These are phyloP conservation scores for Leishmania tropica DNA, from an alignment of 208 protist genomes.

Conservation along the genomic window DNA sequence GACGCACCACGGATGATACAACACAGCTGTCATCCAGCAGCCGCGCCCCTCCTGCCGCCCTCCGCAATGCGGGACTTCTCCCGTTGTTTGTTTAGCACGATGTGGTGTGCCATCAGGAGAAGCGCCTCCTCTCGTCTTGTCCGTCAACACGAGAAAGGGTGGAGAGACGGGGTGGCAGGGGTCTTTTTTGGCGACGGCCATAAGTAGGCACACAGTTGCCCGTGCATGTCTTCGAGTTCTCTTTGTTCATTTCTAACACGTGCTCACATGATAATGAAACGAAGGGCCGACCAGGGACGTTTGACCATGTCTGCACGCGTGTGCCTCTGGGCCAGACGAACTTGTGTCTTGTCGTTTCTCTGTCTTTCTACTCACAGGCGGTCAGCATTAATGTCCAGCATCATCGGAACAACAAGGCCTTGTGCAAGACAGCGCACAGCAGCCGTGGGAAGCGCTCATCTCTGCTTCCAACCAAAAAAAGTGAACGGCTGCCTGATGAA, in stretches of 20 bases:
- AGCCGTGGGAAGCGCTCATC: background rate
- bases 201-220: background rate
- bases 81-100: background rate
- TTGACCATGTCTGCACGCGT: background rate
- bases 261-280: background rate
- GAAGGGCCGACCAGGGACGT: background rate
- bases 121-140: background rate
- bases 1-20: background rate
- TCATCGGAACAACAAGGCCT: background rate
- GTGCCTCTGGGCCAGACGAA: background rate
- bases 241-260: background rate
- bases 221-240: background rate
- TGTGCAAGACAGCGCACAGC: background rate
- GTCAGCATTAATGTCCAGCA: background rate
- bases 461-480: background rate
- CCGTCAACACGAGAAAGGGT: background rate
- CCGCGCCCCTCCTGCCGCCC: background rate
- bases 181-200: no score
- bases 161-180: background rate
- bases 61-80: background rate
- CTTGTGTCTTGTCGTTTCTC: background rate
- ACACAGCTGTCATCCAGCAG: no score
- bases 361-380: conserved; percentile 4
- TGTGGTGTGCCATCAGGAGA: background rate
- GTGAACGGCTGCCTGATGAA: background rate